phyloP scores from a whole-genome alignment of 208 protist species.

The Naegleria lovaniensis region DNA sequence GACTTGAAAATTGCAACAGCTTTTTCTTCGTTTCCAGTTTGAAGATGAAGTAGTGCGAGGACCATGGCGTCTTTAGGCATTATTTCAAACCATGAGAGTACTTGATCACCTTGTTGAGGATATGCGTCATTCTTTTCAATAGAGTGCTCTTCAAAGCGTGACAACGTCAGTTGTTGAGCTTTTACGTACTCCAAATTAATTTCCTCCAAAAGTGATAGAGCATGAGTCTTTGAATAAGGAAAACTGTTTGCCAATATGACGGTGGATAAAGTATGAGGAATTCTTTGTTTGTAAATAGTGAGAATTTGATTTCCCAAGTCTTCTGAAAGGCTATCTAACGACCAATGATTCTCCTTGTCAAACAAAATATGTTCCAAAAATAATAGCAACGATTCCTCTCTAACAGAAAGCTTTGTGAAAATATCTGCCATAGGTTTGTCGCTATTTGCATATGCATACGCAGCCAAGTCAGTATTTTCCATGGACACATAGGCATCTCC shows the following conservation, averaged over 20 bases:
- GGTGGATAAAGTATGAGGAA: neutral
- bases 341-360: neutral
- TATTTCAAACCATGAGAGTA: neutral
- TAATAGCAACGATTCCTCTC: neutral
- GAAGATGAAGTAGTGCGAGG: neutral
- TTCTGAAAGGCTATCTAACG: neutral
- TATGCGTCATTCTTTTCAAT: neutral
- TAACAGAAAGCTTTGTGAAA: neutral
- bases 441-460: neutral
- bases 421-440: neutral
- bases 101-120: neutral
- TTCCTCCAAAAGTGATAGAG: neutral
- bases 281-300: neutral
- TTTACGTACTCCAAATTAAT: neutral
- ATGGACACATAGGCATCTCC: neutral
- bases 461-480: neutral
- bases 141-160: neutral
- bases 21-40: neutral
- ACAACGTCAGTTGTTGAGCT: neutral
- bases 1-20: neutral
- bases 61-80: constrained; percentile 5
- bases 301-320: neutral
- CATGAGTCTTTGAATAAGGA: neutral
- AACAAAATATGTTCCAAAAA: neutral
- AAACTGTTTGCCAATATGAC: neutral